These are phyloP conservation scores for Cladosporium sp. DNA, from an alignment of 2,329 filamentous ascomycete species.

Conservation along the genomic window DNA sequence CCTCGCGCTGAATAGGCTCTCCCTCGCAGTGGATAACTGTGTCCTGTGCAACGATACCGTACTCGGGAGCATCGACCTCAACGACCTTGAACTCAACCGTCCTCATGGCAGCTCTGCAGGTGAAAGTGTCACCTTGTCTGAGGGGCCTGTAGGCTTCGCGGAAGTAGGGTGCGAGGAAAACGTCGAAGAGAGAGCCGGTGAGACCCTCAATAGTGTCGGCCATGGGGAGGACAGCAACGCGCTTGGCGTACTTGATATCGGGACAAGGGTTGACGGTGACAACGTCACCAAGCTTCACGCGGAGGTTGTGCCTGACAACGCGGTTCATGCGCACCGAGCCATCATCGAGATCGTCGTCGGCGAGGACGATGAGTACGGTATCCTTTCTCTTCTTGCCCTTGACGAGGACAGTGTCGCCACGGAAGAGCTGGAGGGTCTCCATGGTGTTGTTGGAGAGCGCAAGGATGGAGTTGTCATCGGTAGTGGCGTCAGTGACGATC, in stretches of 20 bases:
- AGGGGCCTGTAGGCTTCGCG: slow-evolving; percentile 97
- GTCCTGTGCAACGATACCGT: slow-evolving; percentile 97
- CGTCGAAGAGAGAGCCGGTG: slow-evolving; percentile 95
- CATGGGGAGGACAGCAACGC: slow-evolving; percentile 95
- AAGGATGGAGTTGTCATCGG: slow-evolving; percentile 99
- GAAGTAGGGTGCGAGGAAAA: slow-evolving; percentile 99
- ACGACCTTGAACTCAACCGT: slow-evolving; percentile 99
- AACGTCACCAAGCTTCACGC: slow-evolving; percentile 97
- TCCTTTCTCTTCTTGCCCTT: slow-evolving; percentile 99
- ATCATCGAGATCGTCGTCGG: slow-evolving; percentile 96
- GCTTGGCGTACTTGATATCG: slow-evolving; percentile 99
- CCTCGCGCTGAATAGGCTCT: slow-evolving; percentile 92
- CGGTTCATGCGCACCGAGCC: slow-evolving; percentile 97
- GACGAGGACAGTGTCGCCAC: slow-evolving; percentile 94
- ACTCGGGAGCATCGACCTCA: slow-evolving; percentile 96
- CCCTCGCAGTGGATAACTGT: slow-evolving; percentile 99
- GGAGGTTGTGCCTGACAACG: slow-evolving; percentile 95
- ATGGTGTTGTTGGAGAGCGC: slow-evolving; percentile 97
- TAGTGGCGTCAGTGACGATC: slow-evolving; percentile 96
- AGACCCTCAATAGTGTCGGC: slow-evolving; percentile 97
- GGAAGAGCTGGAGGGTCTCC: slow-evolving; percentile 97
- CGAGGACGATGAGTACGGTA: slow-evolving; percentile 93
- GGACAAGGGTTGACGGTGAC: slow-evolving; percentile 96
- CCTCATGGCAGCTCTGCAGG: slow-evolving; percentile 94
- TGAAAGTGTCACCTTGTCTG: slow-evolving; percentile 95